Conservation (phyloP, 192 early-diverging fungal genomes). For the Entomortierella parvispora region DNA sequence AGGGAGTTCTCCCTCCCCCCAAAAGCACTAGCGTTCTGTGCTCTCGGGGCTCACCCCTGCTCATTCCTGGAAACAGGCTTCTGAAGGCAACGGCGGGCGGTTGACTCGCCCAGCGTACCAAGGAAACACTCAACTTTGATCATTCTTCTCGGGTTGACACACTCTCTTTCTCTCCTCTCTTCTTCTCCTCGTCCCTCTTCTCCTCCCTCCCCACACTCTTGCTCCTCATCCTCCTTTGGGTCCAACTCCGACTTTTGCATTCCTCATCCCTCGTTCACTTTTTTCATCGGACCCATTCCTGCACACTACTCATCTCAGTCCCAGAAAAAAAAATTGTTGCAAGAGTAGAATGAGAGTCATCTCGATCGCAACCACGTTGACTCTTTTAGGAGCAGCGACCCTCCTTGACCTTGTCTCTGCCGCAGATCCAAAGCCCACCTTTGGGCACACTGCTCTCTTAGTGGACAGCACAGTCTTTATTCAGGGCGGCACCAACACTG, state of each 20-base stretch:
- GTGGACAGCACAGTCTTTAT: slow-evolving; percentile 36
- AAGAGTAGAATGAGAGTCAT: background rate
- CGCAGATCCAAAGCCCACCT: slow-evolving; percentile 5
- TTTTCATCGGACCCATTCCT: background rate
- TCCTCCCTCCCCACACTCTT: background rate
- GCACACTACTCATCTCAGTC: background rate
- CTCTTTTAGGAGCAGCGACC: background rate
- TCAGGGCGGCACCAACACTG: slow-evolving; percentile 16
- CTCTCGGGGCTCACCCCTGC: too few species aligned
- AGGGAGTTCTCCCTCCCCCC: too few species aligned
- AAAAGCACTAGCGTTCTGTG: too few species aligned
- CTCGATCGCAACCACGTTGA: slow-evolving; percentile 13
- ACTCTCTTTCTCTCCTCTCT: background rate
- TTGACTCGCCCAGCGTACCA: slow-evolving; percentile 3
- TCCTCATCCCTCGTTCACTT: background rate
- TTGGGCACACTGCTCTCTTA: slow-evolving; percentile 27
- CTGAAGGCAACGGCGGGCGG: too few species aligned
- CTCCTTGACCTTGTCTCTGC: background rate
- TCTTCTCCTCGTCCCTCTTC: background rate
- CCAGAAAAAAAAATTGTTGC: background rate
- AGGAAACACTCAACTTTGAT: background rate
- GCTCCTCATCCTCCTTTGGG: slow-evolving; percentile 2
- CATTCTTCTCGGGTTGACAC: background rate
- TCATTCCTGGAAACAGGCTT: too few species aligned
- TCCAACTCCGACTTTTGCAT: background rate